Conservation (phyloP, 768 basidiomycete genomes). For the Lactarius hengduanensis region DNA sequence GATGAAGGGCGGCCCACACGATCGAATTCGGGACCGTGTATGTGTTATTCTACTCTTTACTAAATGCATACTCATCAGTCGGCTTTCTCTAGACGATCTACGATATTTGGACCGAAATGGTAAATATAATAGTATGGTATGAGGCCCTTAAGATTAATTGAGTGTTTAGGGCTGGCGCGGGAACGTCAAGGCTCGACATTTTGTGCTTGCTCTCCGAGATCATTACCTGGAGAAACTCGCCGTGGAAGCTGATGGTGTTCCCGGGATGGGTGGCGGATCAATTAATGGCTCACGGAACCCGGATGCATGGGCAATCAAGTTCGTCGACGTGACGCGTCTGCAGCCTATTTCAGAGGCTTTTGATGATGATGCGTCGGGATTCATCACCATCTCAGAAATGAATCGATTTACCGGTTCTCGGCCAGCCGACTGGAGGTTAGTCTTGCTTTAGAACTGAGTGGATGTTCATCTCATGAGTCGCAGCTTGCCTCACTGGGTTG, state of each 20-base stretch:
- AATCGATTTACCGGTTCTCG: slow-evolving; percentile 35
- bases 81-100: neutral
- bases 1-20: slow-evolving; percentile 30
- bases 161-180: slow-evolving; percentile 27
- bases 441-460: neutral
- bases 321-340: slow-evolving; percentile 28
- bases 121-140: neutral
- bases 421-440: slow-evolving; percentile 34
- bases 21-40: neutral
- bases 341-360: slow-evolving; percentile 36
- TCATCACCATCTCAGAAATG: slow-evolving; percentile 36
- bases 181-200: slow-evolving; percentile 25
- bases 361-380: slow-evolving; percentile 39
- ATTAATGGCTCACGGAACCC: neutral
- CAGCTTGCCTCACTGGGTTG: slow-evolving; percentile 36
- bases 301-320: slow-evolving; percentile 35
- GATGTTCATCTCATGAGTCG: neutral
- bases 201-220: slow-evolving; percentile 35
- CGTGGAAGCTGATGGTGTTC: neutral
- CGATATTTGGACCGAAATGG: slow-evolving; percentile 33
- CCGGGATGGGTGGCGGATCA: neutral
- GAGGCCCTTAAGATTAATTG: neutral
- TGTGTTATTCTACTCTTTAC: neutral
- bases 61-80: neutral
- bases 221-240: slow-evolving; percentile 33